Conservation (phyloP, 176 grass and related monocot genomes). For the Rhynchospora pubera region DNA sequence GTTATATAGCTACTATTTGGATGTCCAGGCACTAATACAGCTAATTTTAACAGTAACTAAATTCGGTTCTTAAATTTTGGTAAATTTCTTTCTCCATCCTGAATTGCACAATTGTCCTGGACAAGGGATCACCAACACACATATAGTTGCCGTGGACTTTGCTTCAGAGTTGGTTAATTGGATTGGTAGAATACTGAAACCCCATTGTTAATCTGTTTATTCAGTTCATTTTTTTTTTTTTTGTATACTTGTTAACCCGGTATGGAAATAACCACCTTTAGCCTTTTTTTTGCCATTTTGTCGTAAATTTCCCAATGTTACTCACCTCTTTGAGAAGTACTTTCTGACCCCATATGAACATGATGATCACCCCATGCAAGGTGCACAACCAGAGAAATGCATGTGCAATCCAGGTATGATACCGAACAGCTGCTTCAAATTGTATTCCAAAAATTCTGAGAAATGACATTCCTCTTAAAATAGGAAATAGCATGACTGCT, state of each 20-base stretch:
- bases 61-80: too few relatives aligned
- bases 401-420: conserved; percentile 43
- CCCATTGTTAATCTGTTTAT: not conserved
- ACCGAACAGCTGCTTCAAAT: conserved; percentile 41
- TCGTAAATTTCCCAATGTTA: not conserved
- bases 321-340: conserved; percentile 28
- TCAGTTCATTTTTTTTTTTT: not conserved
- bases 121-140: too few relatives aligned
- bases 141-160: too few relatives aligned
- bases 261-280: too few relatives aligned
- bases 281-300: not conserved
- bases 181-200: too few relatives aligned
- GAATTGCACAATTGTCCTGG: too few relatives aligned
- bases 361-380: conserved; percentile 36
- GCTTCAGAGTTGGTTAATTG: too few relatives aligned
- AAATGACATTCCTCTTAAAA: conserved; percentile 40
- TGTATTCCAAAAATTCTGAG: conserved; percentile 32
- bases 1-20: too few relatives aligned
- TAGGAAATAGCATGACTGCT: conserved; percentile 25
- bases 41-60: too few relatives aligned
- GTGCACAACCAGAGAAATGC: conserved; percentile 21
- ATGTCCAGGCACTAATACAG: too few relatives aligned
- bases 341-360: conserved; percentile 32
- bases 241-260: too few relatives aligned
- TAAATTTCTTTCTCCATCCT: too few relatives aligned